A percentile compares a stretch with the other conserved stretches of the same genome.
Conservation (phyloP, 495 filamentous ascomycete species). For the Trypethelium eluteriae region DNA sequence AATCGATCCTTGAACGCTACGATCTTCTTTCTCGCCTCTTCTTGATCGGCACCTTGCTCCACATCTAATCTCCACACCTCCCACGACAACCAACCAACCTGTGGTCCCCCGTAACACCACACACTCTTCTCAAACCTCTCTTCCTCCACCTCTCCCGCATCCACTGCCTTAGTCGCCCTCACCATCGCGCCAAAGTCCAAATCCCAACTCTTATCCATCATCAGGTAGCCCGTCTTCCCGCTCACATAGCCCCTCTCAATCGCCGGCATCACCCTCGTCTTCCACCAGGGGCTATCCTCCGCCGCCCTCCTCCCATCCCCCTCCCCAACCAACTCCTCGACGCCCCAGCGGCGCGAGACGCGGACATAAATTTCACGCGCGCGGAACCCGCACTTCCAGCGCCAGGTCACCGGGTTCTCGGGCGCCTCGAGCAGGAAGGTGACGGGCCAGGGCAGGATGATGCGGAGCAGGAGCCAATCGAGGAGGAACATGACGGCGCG, state of each 20-base stretch:
- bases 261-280: constrained; percentile 49
- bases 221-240: constrained; percentile 68
- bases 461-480: constrained; percentile 61
- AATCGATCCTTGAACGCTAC: constrained; percentile 65
- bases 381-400: constrained; percentile 60
- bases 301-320: constrained; percentile 24
- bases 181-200: constrained; percentile 73
- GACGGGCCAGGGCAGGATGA: constrained; percentile 68
- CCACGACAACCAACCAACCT: constrained; percentile 60
- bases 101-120: constrained; percentile 38
- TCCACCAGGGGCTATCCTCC: constrained; percentile 38
- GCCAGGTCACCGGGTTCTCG: constrained; percentile 55
- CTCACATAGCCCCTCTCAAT: constrained; percentile 53
- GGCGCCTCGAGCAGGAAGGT: constrained; percentile 54
- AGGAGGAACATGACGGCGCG: constrained; percentile 55
- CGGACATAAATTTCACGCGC: constrained; percentile 68
- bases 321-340: constrained; percentile 37
- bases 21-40: constrained; percentile 43
- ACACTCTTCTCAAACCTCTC: constrained; percentile 59
- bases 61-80: constrained; percentile 42
- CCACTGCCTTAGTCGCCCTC: constrained; percentile 54
- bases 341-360: constrained; percentile 53
- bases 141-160: constrained; percentile 47
- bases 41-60: constrained; percentile 28
- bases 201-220: constrained; percentile 73